Conservation (phyloP, 768 basidiomycete species). For the Leccinum subtestaceum region DNA sequence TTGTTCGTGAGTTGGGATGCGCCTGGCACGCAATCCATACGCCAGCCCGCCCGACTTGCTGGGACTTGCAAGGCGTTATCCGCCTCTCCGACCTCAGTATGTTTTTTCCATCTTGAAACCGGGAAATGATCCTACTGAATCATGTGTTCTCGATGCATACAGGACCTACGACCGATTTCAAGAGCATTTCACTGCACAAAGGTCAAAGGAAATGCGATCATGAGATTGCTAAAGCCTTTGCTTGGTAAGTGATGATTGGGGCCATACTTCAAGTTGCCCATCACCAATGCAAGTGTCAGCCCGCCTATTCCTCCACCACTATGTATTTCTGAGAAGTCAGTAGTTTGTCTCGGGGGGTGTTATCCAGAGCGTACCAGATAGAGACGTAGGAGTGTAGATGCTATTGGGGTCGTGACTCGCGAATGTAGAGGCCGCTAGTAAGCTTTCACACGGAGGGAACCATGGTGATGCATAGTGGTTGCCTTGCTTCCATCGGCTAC, state of each 20-base stretch:
- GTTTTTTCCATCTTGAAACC: no score
- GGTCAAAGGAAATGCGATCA: constrained; percentile 38
- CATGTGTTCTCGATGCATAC: no score
- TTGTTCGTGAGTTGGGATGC: no score
- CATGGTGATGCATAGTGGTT: neutral
- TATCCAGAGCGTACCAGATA: neutral
- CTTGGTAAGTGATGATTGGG: constrained; percentile 37
- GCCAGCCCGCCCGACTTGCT: neutral
- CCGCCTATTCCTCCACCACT: neutral
- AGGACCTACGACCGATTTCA: no score
- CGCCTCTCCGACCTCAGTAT: no score
- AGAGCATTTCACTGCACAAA: constrained; percentile 50
- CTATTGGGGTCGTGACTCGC: neutral
- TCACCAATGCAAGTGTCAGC: no score
- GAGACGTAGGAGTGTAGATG: neutral
- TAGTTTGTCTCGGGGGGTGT: neutral
- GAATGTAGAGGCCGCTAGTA: neutral
- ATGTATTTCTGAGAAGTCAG: neutral
- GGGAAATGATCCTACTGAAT: no score
- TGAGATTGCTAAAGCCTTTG: neutral
- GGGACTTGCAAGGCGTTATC: no score
- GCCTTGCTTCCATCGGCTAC: neutral
- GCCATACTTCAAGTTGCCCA: no score
- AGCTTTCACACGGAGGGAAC: neutral
- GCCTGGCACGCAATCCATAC: constrained; percentile 32